Base-by-base conservation (phyloP, 106 monocot species). In the Dioscorea zingiberensis region DNA sequence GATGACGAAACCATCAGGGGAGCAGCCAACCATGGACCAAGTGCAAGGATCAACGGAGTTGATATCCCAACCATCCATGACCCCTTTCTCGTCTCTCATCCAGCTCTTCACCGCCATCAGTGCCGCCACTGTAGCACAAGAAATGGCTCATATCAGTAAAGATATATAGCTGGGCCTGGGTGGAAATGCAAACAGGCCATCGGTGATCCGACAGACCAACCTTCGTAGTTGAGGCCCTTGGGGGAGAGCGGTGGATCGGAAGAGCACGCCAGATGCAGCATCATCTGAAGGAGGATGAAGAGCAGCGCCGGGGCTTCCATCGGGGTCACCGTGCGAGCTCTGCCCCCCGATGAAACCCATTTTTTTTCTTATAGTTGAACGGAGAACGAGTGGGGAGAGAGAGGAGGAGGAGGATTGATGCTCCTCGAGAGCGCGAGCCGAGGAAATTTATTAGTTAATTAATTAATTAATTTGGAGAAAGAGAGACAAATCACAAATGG, bases 31-130 rank as follows among this genome's bases (percentile, higher is more conserved):
- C 92, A 98, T 93, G 26, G 81, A 82, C 97, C 97, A 98, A 26
- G 92, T 98, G 65, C 97, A 98, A 12, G 97, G 92, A 51, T 98
- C 97, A 23, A 98, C 97, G 2, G 97, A 98, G 64, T 92, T 86
- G 56, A 93, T 92, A 63, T 98, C 97, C 97, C 97, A 98, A 12
- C 92, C 92, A 45, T 74, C 75, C 88, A 93, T 86, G 28, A 70
- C 79, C 65, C 81, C 79, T 7, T 54, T 63, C 44, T 71, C 84
- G 49, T 86, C 92, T 68, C 79, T 82, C 81, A 98, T 73, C 81
- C 75, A 78, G 73, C 77, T 86, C 82, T 98, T 98, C 68, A 93
- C 74, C 68, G 80, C 69, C 97, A 98, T 98, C 75, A 92, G 68
- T 9, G 97, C 89, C 27, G 88, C 88, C 81, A 98, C 92, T 94